A percentile compares a stretch with the other conserved stretches of the same genome.
Evolutionary conservation across 495 filamentous ascomycete species (phyloP).

Genomic region (Glarea lozoyensis): DNA sequence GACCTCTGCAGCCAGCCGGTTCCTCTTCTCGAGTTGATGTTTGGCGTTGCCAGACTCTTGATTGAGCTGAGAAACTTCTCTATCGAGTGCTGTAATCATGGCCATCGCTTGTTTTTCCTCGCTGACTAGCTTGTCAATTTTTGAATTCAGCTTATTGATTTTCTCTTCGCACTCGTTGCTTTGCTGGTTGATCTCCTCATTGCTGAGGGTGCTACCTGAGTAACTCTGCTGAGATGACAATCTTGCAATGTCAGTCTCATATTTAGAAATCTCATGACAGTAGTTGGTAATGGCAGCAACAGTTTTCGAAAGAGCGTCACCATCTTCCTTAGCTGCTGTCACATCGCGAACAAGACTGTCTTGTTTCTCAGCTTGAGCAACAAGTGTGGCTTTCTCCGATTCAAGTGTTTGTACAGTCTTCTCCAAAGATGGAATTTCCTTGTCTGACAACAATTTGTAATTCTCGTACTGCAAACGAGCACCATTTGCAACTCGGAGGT

Average conservation of each 20-base stretch:
- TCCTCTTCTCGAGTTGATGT: conserved; percentile 72
- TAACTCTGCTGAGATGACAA: conserved; percentile 63
- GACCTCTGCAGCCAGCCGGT: conserved; percentile 53
- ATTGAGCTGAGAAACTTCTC: conserved; percentile 58
- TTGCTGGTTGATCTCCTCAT: conserved; percentile 78
- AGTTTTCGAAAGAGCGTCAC: conserved; percentile 65
- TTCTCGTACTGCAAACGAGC: conserved; percentile 62
- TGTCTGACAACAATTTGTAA: conserved; percentile 55
- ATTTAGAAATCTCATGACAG: conserved; percentile 57
- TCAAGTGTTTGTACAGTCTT: conserved; percentile 49
- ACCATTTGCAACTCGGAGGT: conserved; percentile 46
- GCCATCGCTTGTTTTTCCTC: conserved; percentile 66
- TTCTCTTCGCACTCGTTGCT: conserved; percentile 60
- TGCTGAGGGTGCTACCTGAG: conserved; percentile 49
- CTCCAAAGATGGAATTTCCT: conserved; percentile 61
- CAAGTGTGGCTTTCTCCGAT: conserved; percentile 46
- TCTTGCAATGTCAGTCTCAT: conserved; percentile 61
- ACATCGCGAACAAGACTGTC: conserved; percentile 59
- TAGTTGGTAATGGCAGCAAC: conserved; percentile 69
- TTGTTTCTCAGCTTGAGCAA: conserved; percentile 61
- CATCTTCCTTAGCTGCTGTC: conserved; percentile 57
- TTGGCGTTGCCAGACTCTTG: conserved; percentile 59
- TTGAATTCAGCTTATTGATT: conserved; percentile 49
- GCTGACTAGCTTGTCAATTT: conserved; percentile 48
- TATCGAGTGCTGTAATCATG: conserved; percentile 58